A percentile compares a stretch with the other conserved stretches of the same genome.
Conservation (phyloP, 192 early-diverging fungal genomes). For the Ramicandelaber brevisporus region DNA sequence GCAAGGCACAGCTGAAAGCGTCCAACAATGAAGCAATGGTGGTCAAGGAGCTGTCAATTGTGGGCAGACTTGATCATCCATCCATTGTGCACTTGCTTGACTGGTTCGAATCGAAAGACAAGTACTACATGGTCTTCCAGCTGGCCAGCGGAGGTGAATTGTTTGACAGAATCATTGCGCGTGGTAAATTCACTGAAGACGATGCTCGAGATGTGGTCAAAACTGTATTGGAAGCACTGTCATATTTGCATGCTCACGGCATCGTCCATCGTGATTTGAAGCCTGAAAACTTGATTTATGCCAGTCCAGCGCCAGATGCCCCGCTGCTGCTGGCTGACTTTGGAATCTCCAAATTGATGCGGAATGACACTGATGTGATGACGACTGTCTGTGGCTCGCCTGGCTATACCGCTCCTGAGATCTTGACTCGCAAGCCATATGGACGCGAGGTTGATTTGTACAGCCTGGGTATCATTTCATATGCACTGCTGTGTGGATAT, state of each 20-base stretch:
- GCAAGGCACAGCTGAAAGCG: conserved; percentile 60
- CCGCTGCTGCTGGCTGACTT: conserved; percentile 71
- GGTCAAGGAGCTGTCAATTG: conserved; percentile 68
- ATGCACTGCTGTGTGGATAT: conserved; percentile 67
- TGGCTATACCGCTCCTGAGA: conserved; percentile 68
- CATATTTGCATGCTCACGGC: conserved; percentile 63
- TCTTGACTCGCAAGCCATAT: conserved; percentile 57
- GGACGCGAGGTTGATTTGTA: conserved; percentile 84
- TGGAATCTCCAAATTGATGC: conserved; percentile 45
- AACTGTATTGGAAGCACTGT: conserved; percentile 45
- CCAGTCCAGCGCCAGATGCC: conserved; percentile 24
- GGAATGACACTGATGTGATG: conserved; percentile 33
- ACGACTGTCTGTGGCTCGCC: conserved; percentile 69
- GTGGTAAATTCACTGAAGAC: conserved; percentile 53
- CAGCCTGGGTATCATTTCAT: conserved; percentile 81
- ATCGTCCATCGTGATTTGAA: conserved; percentile 70
- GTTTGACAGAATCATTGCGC: conserved; percentile 55
- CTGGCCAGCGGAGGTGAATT: conserved; percentile 71
- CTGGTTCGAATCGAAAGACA: conserved; percentile 44
- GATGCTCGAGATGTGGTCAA: conserved; percentile 55
- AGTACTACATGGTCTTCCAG: conserved; percentile 51
- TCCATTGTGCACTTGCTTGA: conserved; percentile 65
- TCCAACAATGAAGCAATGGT: conserved; percentile 70
- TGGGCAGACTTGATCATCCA: conserved; percentile 58
- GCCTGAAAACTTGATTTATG: conserved; percentile 74